Conservation (phyloP, 495 filamentous ascomycete species). For the Haplographium delicatum region DNA sequence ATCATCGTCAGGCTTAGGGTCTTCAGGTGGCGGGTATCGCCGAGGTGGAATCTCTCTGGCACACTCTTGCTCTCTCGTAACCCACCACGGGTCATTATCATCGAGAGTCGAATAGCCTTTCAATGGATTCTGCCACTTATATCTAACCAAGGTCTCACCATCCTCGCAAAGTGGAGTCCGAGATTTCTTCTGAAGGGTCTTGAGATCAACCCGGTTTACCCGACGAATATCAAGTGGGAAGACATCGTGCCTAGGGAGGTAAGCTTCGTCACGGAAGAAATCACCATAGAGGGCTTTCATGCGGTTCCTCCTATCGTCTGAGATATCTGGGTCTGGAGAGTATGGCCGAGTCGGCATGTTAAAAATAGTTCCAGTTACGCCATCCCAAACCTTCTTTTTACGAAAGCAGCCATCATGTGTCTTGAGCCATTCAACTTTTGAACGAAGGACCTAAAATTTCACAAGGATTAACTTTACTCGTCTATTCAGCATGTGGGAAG, state of each 20-base stretch:
- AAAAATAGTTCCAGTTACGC: conserved; percentile 22
- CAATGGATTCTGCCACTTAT: conserved; percentile 2
- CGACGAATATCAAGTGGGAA: conserved; percentile 22
- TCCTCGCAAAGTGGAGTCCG: not conserved
- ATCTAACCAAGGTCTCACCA: not conserved
- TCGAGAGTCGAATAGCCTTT: not conserved
- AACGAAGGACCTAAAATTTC: conserved; percentile 10
- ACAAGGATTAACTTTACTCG: not conserved
- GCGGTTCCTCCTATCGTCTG: not conserved
- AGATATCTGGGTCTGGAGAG: not conserved
- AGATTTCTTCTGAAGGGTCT: not conserved
- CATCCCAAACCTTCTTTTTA: conserved; percentile 22
- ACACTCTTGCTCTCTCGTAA: conserved; percentile 9
- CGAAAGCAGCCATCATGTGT: conserved; percentile 2
- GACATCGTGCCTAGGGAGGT: not conserved
- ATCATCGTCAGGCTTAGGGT: not conserved
- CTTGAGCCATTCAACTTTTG: conserved; percentile 3
- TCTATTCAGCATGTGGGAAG: not conserved
- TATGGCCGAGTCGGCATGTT: conserved; percentile 22
- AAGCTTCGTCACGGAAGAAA: conserved; percentile 6
- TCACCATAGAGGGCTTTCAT: conserved; percentile 6
- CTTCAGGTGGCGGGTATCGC: conserved; percentile 2
- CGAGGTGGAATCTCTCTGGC: conserved; percentile 10
- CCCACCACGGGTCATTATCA: conserved; percentile 19
- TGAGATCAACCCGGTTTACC: not conserved